phyloP scores from a whole-genome alignment of 169 alveolate genomes.

The Cryptosporidium parvum region DNA sequence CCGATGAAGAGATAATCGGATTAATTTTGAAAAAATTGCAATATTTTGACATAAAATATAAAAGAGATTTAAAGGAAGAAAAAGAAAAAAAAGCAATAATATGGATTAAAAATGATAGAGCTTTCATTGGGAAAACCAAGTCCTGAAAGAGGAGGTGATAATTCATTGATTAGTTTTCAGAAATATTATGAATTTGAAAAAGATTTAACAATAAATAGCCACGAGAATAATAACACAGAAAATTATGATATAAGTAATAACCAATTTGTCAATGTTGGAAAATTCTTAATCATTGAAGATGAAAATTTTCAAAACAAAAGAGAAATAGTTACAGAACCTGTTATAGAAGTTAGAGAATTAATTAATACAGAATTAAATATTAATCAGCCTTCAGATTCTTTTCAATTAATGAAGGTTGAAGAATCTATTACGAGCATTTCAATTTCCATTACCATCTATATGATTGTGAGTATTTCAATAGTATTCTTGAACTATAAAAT shows the following conservation, averaged over 20 bases:
- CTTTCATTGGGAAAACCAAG: neutral
- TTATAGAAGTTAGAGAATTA: neutral
- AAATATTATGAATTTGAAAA: neutral
- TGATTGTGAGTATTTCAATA: constrained; percentile 15
- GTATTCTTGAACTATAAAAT: constrained; percentile 11
- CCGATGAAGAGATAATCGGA: neutral
- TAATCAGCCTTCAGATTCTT: neutral
- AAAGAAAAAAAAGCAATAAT: too few relatives aligned
- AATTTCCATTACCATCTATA: neutral
- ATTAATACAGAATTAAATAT: too few relatives aligned
- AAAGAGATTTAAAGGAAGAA: too few relatives aligned
- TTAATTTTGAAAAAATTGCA: neutral
- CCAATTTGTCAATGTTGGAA: neutral
- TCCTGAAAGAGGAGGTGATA: neutral
- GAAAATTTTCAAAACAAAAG: neutral
- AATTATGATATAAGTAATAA: neutral
- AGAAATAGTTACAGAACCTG: neutral
- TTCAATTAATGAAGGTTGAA: neutral
- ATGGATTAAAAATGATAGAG: neutral
- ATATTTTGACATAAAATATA: too few relatives aligned
- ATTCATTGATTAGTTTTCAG: neutral
- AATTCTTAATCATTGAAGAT: neutral
- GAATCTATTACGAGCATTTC: neutral
- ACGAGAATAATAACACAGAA: neutral
- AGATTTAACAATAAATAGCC: neutral